These are phyloP conservation scores for Spathaspora sp. DNA, from an alignment of 1,139 yeast species.

Conservation along the genomic window DNA sequence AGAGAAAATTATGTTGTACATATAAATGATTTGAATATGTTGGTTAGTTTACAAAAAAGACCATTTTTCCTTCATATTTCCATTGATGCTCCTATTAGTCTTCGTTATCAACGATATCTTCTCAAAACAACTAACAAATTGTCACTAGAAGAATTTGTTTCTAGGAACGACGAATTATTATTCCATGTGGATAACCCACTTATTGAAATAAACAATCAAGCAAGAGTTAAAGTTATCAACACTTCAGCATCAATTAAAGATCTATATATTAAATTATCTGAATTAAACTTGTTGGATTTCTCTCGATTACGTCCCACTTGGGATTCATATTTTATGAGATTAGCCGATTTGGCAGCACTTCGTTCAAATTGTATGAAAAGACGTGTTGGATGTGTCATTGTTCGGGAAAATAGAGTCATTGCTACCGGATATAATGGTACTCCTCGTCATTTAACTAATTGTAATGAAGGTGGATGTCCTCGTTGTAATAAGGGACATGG, in stretches of 20 bases:
- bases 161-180: conserved; percentile 43
- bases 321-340: conserved; percentile 93
- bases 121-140: conserved; percentile 17
- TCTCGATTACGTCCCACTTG: conserved; percentile 85
- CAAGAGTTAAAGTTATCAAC: conserved; percentile 64
- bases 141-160: conserved; percentile 44
- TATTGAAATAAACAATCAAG: conserved; percentile 53
- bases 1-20: conserved; percentile 60
- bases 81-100: conserved; percentile 68
- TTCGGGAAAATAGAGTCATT: conserved; percentile 78
- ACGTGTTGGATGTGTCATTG: conserved; percentile 93
- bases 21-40: conserved; percentile 40
- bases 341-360: conserved; percentile 90
- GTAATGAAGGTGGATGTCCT: conserved; percentile 94
- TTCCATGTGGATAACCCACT: conserved; percentile 39
- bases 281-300: conserved; percentile 52
- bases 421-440: conserved; percentile 99
- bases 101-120: conserved; percentile 52
- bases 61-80: conserved; percentile 86
- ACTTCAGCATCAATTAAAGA: conserved; percentile 48
- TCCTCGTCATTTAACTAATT: conserved; percentile 80
- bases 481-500: conserved; percentile 80
- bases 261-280: conserved; percentile 51
- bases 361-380: conserved; percentile 97
- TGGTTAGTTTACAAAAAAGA: conserved; percentile 58